Base-by-base conservation (phyloP, 2,329 filamentous ascomycete genomes). In the Sporothrix protearum region DNA sequence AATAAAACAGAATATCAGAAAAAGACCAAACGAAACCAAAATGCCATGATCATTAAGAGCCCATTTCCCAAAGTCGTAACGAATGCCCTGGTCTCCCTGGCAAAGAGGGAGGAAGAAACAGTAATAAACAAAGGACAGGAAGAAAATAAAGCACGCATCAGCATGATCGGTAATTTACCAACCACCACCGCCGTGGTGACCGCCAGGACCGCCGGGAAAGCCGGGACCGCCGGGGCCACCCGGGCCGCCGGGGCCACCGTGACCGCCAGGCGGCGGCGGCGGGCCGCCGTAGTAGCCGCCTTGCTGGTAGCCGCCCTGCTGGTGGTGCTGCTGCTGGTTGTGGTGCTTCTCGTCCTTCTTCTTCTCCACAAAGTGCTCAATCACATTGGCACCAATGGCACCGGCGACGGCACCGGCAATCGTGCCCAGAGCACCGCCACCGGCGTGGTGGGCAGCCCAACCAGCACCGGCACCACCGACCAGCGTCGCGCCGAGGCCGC, bases 401-500 rank as follows among this genome's bases (percentile, higher is more conserved):
- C 86, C 87, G 19, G 82, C 84, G 0, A 85, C 80, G 0, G 83
- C 81, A 12, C 85, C 85, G 8, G 82, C 85, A 1, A 87, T 76
- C 2, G 84, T 86, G 28, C 84, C 84, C 33, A 88, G 76, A 47
- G 83, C 73, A 22, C 86, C 86, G 36, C 84, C 84, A 14, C 86
- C 87, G 25, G 85, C 79, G 74, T 85, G 83, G 78, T 87, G 83
- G 0, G 85, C 86, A 0, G 85, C 81, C 76, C 83, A 87, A 8
- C 83, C 86, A n/a, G 85, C 86, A 0, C 81, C 85, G 22, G 83
- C 85, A 69, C 85, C 84, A 28, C 86, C 86, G 1, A 85, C 75
- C 33, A 88, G 76, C 2, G 86, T 83, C 1, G 86, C 84, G 3
- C 85, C 86, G 22, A 89, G 81, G 45, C 87, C 87, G 64, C 86